Conservation (phyloP, 768 basidiomycete species). For the Amanita rubescens region DNA sequence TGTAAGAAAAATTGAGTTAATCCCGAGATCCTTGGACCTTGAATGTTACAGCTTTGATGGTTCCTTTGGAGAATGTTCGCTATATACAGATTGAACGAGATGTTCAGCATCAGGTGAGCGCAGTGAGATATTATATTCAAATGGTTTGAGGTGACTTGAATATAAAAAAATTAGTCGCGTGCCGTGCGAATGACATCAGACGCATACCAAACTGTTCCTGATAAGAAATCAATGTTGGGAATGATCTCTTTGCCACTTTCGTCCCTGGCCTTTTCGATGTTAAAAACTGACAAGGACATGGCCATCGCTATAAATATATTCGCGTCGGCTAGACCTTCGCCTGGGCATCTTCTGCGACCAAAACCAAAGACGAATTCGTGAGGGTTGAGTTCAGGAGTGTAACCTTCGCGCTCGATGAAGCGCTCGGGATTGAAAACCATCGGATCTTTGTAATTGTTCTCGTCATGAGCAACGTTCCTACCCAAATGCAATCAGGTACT, state of each 20-base stretch:
- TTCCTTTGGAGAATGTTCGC: background rate
- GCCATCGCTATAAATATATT: conserved; percentile 28
- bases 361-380: conserved; percentile 28
- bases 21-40: background rate
- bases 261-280: conserved; percentile 29
- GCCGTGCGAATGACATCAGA: background rate
- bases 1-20: background rate
- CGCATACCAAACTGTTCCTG: background rate
- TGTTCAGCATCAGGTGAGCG: background rate
- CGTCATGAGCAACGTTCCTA: conserved; percentile 28
- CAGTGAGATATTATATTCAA: background rate
- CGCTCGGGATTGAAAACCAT: conserved; percentile 28
- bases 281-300: conserved; percentile 29
- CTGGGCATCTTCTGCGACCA: conserved; percentile 27
- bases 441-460: conserved; percentile 8
- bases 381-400: conserved; percentile 24
- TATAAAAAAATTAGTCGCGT: background rate
- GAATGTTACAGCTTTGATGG: background rate
- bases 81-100: background rate
- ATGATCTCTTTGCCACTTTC: conserved; percentile 28
- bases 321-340: conserved; percentile 8
- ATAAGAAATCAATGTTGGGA: conserved; percentile 22
- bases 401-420: conserved; percentile 14
- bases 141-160: conserved; percentile 1
- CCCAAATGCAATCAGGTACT: background rate